These are phyloP conservation scores for Albifimbria verrucaria DNA, from an alignment of 2,329 filamentous ascomycete species.

Conservation along the genomic window DNA sequence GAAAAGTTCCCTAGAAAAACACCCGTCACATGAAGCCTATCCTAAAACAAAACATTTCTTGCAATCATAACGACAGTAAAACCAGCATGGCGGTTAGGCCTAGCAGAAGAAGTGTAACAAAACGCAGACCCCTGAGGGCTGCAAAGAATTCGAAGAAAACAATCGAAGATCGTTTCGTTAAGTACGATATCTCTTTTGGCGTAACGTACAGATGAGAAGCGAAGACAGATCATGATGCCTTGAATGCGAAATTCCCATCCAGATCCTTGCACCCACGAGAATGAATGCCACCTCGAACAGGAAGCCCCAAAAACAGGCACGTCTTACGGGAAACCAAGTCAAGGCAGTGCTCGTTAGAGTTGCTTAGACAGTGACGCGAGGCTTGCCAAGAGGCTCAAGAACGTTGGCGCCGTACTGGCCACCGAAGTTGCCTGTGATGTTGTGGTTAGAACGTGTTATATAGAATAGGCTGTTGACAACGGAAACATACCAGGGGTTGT, in stretches of 20 bases:
- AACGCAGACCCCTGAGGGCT: background rate
- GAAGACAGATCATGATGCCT: slow-evolving; percentile 15
- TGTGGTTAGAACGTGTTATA: background rate
- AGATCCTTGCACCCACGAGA: background rate
- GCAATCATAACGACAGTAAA: background rate
- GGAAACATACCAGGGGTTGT: slow-evolving; percentile 63
- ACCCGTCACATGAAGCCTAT: background rate
- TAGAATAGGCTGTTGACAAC: background rate
- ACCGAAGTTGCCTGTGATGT: slow-evolving; percentile 45
- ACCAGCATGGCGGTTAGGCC: background rate
- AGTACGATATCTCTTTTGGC: slow-evolving; percentile 20
- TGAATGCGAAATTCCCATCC: background rate
- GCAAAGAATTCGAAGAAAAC: background rate
- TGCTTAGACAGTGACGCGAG: slow-evolving; percentile 22
- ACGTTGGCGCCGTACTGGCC: slow-evolving; percentile 51
- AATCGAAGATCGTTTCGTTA: slow-evolving; percentile 27
- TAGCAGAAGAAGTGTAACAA: background rate
- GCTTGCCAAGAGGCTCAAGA: slow-evolving; percentile 29
- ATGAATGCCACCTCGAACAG: background rate
- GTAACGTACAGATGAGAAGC: slow-evolving; percentile 34
- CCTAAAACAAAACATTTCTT: background rate
- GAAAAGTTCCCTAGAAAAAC: background rate
- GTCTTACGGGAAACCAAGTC: background rate
- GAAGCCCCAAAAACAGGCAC: too few relatives aligned
- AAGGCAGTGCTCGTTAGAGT: background rate